Evolutionary conservation across 2,329 filamentous ascomycete genomes (phyloP).

Genomic region (Colletotrichum sp.): DNA sequence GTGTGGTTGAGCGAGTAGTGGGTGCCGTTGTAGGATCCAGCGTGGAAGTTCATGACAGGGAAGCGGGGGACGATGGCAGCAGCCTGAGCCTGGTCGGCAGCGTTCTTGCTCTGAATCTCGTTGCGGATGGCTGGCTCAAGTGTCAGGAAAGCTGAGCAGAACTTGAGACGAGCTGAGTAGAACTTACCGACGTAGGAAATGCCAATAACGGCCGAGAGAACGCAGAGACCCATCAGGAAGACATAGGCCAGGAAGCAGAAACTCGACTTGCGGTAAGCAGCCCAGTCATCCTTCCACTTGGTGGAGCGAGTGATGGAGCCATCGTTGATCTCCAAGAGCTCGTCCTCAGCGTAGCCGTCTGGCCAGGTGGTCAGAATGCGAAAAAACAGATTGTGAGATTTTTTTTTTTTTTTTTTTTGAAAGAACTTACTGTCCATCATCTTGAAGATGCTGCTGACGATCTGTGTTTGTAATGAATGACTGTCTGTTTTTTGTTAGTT

Average conservation of each 20-base stretch:
- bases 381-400: neutral
- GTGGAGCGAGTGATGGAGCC: neutral
- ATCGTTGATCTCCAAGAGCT: neutral
- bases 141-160: neutral
- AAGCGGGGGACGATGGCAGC: conserved; percentile 6
- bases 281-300: conserved; percentile 1
- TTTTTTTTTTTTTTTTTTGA: too few relatives aligned
- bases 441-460: neutral
- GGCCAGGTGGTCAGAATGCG: neutral
- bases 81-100: neutral
- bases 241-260: neutral
- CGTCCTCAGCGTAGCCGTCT: neutral
- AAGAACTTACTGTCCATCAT: neutral
- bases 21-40: neutral
- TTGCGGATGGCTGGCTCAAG: neutral
- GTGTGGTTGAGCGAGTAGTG: neutral
- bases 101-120: neutral
- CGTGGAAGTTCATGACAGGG: conserved; percentile 3
- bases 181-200: neutral
- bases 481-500: neutral
- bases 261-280: conserved; percentile 12
- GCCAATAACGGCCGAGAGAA: neutral
- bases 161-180: neutral
- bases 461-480: neutral
- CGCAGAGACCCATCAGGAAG: neutral